Evolutionary conservation across 2,329 filamentous ascomycete genomes (phyloP).

Genomic region (Cladosporium sp.): DNA sequence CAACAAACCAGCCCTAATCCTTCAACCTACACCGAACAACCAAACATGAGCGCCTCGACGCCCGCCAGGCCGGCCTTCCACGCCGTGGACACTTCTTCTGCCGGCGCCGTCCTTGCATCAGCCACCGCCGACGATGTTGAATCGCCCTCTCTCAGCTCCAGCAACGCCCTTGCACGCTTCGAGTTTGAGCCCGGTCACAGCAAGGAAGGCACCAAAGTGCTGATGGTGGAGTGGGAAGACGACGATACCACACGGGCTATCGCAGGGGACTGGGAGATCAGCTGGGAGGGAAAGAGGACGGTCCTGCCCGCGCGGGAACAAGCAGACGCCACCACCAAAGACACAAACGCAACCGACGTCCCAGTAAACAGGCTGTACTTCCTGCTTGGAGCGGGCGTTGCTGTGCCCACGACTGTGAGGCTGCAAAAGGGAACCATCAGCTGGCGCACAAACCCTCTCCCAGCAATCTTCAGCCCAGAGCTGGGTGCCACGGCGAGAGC

Average conservation of each 20-base stretch:
- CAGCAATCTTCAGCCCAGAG: conserved; percentile 78
- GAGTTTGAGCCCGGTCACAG: conserved; percentile 76
- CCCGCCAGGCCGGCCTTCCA: conserved; percentile 27
- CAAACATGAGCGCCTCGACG: conserved; percentile 19
- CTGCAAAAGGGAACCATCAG: conserved; percentile 47
- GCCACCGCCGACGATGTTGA: conserved; percentile 22
- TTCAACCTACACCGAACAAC: neutral
- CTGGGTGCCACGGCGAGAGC: conserved; percentile 63
- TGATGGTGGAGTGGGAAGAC: conserved; percentile 90
- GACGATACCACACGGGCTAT: conserved; percentile 47
- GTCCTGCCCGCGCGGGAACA: conserved; percentile 64
- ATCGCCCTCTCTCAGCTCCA: conserved; percentile 46
- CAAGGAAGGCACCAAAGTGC: conserved; percentile 75
- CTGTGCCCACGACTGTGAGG: conserved; percentile 68
- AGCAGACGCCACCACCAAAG: conserved; percentile 19
- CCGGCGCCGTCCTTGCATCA: neutral
- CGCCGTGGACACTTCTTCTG: conserved; percentile 39
- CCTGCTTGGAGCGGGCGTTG: conserved; percentile 67
- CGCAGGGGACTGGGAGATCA: conserved; percentile 66
- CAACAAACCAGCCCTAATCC: neutral
- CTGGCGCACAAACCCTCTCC: conserved; percentile 71
- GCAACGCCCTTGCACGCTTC: conserved; percentile 71
- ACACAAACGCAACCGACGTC: conserved; percentile 33
- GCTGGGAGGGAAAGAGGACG: conserved; percentile 74
- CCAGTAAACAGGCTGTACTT: conserved; percentile 69